phyloP scores from a whole-genome alignment of 768 basidiomycete genomes.

The Hypholoma sublateritium region DNA sequence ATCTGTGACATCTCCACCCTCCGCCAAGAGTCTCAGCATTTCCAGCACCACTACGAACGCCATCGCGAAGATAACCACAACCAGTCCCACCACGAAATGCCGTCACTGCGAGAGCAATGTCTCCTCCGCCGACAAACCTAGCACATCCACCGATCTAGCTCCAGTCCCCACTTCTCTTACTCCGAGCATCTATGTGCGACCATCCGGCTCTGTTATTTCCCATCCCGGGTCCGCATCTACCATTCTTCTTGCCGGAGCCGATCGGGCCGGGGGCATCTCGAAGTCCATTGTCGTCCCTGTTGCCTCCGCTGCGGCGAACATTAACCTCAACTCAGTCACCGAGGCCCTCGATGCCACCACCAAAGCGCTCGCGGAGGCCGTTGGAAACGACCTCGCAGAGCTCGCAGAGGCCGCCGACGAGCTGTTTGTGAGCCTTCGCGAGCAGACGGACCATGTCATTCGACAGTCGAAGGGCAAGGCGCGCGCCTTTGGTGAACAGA shows the following conservation, averaged over 20 bases:
- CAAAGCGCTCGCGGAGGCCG: slow-evolving; percentile 40
- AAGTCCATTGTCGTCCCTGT: slow-evolving; percentile 15
- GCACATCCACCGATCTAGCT: slow-evolving; percentile 25
- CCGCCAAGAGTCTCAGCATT: slow-evolving; percentile 25
- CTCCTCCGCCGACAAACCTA: slow-evolving; percentile 13
- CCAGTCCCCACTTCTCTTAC: slow-evolving; percentile 19
- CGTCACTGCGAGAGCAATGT: slow-evolving; percentile 15
- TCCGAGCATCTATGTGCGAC: slow-evolving; percentile 25
- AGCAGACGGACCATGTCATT: slow-evolving; percentile 46
- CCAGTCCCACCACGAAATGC: slow-evolving; percentile 15
- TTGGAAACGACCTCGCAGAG: slow-evolving; percentile 55
- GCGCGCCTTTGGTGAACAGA: slow-evolving; percentile 40
- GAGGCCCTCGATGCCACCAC: slow-evolving; percentile 46
- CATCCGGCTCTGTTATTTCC: slow-evolving; percentile 26
- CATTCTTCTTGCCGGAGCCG: slow-evolving; percentile 16
- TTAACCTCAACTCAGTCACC: slow-evolving; percentile 49
- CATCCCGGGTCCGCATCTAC: slow-evolving; percentile 11
- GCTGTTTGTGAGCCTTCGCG: slow-evolving; percentile 48
- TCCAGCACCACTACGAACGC: slow-evolving; percentile 13
- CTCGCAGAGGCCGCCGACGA: slow-evolving; percentile 60
- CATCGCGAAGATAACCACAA: slow-evolving; percentile 14
- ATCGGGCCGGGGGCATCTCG: slow-evolving; percentile 11
- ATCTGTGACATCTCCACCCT: slow-evolving; percentile 25
- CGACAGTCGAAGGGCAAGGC: slow-evolving; percentile 50
- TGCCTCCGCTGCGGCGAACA: slow-evolving; percentile 20